Conservation (phyloP, 768 basidiomycete species). For the Jaapia argillacea region DNA sequence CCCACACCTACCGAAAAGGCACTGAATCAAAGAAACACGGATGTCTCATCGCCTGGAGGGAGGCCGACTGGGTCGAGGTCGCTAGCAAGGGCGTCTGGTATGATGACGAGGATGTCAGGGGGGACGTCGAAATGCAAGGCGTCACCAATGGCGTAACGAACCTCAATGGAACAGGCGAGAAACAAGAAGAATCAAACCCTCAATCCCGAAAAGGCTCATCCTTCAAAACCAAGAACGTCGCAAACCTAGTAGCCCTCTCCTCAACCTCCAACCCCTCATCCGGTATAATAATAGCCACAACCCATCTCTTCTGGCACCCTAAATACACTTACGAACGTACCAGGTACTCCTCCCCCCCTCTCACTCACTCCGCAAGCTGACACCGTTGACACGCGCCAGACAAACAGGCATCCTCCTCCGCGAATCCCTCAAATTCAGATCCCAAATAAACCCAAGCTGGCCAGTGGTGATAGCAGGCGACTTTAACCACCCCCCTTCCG, state of each 20-base stretch:
- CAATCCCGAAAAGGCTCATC: not conserved
- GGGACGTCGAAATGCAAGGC: conserved; percentile 23
- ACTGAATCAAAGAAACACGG: conserved; percentile 79
- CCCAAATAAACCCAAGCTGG: not conserved
- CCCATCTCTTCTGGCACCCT: conserved; percentile 96
- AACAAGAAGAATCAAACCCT: conserved; percentile 34
- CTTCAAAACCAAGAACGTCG: conserved; percentile 76
- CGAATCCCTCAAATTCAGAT: no score
- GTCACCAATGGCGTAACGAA: no score
- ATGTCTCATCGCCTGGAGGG: conserved; percentile 70
- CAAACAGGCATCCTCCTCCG: conserved; percentile 71
- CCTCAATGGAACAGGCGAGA: conserved; percentile 22
- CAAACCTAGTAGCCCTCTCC: conserved; percentile 58
- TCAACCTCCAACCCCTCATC: conserved; percentile 25
- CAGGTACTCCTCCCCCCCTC: conserved; percentile 29
- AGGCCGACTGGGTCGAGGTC: conserved; percentile 34
- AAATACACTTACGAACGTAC: conserved; percentile 79
- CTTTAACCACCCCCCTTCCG: conserved; percentile 82
- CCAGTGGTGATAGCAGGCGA: conserved; percentile 37
- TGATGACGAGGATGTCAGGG: conserved; percentile 51
- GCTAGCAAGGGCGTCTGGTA: conserved; percentile 48
- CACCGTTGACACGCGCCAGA: conserved; percentile 24
- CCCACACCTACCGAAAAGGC: conserved; percentile 55
- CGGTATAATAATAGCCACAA: conserved; percentile 76
- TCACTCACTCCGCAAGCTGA: not conserved